phyloP scores from a whole-genome alignment of 2,329 filamentous ascomycete genomes.

The Sporothrix humicola region DNA sequence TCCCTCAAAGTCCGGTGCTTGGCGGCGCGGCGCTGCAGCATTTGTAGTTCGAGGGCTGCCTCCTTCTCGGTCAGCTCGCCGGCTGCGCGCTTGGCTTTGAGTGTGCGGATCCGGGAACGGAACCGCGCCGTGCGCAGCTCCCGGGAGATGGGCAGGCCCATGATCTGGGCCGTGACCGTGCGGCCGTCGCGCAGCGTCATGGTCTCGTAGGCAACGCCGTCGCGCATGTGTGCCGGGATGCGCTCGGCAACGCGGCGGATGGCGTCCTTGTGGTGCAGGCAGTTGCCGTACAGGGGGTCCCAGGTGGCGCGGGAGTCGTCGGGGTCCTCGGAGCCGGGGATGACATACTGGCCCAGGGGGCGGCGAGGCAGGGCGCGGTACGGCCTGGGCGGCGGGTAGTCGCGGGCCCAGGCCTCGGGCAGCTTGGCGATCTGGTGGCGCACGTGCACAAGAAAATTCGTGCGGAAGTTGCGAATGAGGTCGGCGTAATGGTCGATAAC shows the following conservation, averaged over 20 bases:
- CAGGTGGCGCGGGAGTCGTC: neutral
- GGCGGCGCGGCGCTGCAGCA: neutral
- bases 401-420: constrained; percentile 17
- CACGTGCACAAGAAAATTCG: constrained; percentile 35
- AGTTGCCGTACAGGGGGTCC: neutral
- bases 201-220: neutral
- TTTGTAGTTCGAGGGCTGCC: neutral
- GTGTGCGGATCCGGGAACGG: neutral
- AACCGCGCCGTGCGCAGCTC: neutral
- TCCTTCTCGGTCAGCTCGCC: constrained; percentile 2
- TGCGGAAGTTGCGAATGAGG: constrained; percentile 27
- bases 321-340: neutral
- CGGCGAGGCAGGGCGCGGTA: neutral
- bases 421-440: constrained; percentile 14
- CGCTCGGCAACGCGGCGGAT: neutral
- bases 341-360: neutral
- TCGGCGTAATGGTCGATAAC: neutral
- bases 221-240: constrained; percentile 12
- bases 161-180: neutral
- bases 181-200: constrained; percentile 24
- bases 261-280: neutral
- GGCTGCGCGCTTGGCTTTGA: neutral
- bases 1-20: neutral
- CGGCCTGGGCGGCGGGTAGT: neutral
- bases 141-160: constrained; percentile 30